Percentiles rank a stretch among this genome's conserved stretches.
Conservation (phyloP, 2,329 filamentous ascomycete species). For the Fusarium sororula region DNA sequence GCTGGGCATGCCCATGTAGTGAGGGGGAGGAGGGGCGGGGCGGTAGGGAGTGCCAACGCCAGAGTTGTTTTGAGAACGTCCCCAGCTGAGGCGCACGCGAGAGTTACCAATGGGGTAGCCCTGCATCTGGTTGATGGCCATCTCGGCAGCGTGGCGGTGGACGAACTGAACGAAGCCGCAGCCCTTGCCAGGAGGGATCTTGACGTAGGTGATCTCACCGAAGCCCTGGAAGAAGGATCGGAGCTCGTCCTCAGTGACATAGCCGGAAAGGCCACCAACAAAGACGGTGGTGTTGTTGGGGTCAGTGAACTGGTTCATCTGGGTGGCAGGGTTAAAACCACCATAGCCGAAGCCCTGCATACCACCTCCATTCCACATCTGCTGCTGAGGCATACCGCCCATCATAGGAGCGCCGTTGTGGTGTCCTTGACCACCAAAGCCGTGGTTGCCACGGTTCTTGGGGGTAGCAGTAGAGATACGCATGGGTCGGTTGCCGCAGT, state of each 20-base stretch:
- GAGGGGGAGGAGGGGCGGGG: conserved; percentile 77
- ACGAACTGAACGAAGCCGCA: conserved; percentile 99
- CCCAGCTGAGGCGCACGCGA: conserved; percentile 96
- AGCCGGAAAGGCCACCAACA: conserved; percentile 94
- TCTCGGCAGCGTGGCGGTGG: conserved; percentile 97
- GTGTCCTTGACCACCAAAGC: conserved; percentile 53
- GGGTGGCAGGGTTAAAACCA: conserved; percentile 59
- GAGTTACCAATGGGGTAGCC: conserved; percentile 99
- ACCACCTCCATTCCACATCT: conserved; percentile 50
- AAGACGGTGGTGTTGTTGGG: conserved; percentile 99
- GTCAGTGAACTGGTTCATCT: conserved; percentile 99
- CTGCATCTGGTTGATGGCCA: conserved; percentile 99
- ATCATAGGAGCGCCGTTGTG: conserved; percentile 58
- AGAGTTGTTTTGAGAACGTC: conserved; percentile 98
- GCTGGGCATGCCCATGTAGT: conserved; percentile 61
- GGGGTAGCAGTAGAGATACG: conserved; percentile 97
- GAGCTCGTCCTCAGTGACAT: conserved; percentile 99
- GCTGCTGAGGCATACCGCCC: conserved; percentile 56
- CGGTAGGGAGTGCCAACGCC: conserved; percentile 97
- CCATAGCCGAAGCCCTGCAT: conserved; percentile 51
- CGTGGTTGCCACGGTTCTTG: conserved; percentile 75
- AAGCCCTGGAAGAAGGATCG: conserved; percentile 99
- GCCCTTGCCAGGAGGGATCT: conserved; percentile 98
- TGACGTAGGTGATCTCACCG: conserved; percentile 99
- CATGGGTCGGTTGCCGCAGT: conserved; percentile 98